These are phyloP conservation scores for Ogataea hybrid DNA, from an alignment of 1,139 yeast genomes.

Conservation along the genomic window DNA sequence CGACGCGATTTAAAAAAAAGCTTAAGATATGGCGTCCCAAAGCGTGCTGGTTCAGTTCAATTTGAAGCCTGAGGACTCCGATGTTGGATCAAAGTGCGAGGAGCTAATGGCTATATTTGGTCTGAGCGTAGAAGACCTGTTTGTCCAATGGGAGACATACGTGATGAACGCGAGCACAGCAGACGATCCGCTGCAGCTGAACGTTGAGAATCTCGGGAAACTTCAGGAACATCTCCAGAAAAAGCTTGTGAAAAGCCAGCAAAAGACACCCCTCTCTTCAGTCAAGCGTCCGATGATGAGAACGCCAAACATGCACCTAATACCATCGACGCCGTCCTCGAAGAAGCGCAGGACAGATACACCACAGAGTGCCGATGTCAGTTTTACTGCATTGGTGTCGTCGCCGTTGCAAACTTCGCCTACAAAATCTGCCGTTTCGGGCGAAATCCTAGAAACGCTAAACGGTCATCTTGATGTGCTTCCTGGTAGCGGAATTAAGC, in stretches of 20 bases:
- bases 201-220: conserved; percentile 45
- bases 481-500: conserved; percentile 30
- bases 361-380: conserved; percentile 14
- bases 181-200: conserved; percentile 41
- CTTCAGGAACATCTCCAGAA: conserved; percentile 64
- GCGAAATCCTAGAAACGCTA: conserved; percentile 59
- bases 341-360: conserved; percentile 36
- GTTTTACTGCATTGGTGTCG: conserved; percentile 5
- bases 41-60: conserved; percentile 3
- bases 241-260: conserved; percentile 44
- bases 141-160: conserved; percentile 85
- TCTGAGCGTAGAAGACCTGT: conserved; percentile 64
- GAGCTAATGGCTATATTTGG: conserved; percentile 49
- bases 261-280: conserved; percentile 22
- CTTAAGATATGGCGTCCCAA: conserved; percentile 4
- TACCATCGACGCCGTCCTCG: conserved; percentile 38
- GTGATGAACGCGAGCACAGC: conserved; percentile 54
- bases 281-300: conserved; percentile 33
- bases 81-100: conserved; percentile 42
- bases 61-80: conserved; percentile 39
- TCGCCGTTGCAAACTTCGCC: conserved; percentile 13
- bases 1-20: conserved; percentile 6
- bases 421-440: conserved; percentile 36
- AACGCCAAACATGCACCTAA: conserved; percentile 32
- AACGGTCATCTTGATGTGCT: conserved; percentile 44